Percentiles rank a stretch among this genome's conserved stretches.
Evolutionary conservation across 805 yeast species (phyloP).

Genomic region (Saturnispora halmiae): DNA sequence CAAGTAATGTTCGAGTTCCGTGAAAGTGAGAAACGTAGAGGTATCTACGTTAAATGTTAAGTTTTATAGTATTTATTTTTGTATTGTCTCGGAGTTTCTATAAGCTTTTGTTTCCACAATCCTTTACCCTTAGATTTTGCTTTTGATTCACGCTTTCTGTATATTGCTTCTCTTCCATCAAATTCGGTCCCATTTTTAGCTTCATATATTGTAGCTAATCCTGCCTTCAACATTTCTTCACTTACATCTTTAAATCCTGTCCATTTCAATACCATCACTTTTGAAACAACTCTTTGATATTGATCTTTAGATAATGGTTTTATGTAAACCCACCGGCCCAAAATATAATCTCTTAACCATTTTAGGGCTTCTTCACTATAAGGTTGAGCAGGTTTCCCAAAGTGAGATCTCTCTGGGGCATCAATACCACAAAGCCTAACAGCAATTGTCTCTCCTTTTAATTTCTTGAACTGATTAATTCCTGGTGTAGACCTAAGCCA

Average conservation of each 20-base stretch:
- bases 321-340: conserved; percentile 61
- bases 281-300: conserved; percentile 79
- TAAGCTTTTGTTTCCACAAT: conserved; percentile 47
- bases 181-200: conserved; percentile 75
- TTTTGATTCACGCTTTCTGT: conserved; percentile 46
- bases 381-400: conserved; percentile 89
- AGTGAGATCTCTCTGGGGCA: conserved; percentile 94
- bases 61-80: conserved; percentile 32
- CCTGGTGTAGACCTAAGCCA: conserved; percentile 69
- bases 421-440: conserved; percentile 87
- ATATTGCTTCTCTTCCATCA: conserved; percentile 61
- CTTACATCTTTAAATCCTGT: conserved; percentile 75
- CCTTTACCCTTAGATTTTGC: conserved; percentile 57
- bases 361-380: conserved; percentile 71
- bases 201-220: conserved; percentile 84
- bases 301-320: conserved; percentile 81
- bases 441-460: conserved; percentile 62
- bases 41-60: conserved; percentile 72
- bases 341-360: conserved; percentile 62
- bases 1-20: conserved; percentile 94
- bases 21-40: conserved; percentile 75
- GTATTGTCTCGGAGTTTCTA: conserved; percentile 72
- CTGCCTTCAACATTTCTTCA: conserved; percentile 74
- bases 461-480: conserved; percentile 34
- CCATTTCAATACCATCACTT: conserved; percentile 51